phyloP scores from a whole-genome alignment of 73 alveolate species.

The Paramecium sexaurelia region DNA sequence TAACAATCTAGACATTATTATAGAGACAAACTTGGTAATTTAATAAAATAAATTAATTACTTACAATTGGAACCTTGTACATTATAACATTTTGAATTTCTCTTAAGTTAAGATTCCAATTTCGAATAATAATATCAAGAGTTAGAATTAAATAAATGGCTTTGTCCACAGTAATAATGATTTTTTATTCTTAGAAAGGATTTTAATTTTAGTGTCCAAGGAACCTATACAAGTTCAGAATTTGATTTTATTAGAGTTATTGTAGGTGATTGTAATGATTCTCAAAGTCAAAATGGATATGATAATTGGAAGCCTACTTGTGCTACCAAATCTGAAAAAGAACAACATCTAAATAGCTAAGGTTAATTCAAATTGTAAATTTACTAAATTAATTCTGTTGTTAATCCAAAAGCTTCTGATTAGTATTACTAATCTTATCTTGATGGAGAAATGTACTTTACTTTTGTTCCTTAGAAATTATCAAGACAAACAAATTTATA shows the following conservation, averaged over 20 bases:
- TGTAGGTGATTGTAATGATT: not conserved
- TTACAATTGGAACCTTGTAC: conserved; percentile 17
- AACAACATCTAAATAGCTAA: not conserved
- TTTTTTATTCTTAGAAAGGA: not conserved
- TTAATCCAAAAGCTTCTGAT: not conserved
- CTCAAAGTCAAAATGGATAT: not conserved
- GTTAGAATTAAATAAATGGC: not conserved
- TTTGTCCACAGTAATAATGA: not conserved
- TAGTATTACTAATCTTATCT: not conserved
- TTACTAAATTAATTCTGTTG: not conserved
- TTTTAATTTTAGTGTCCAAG: not conserved
- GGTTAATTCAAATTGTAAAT: not conserved
- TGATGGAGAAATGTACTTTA: conserved; percentile 45
- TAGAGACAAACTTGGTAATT: not conserved
- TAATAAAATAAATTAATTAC: not conserved
- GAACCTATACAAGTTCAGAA: not conserved
- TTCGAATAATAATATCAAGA: not conserved
- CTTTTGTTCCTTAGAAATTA: not conserved
- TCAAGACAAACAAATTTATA: conserved; percentile 11
- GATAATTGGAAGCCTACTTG: conserved; percentile 18
- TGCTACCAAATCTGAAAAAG: not conserved
- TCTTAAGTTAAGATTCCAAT: not conserved
- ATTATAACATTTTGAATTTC: not conserved
- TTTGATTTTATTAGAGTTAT: not conserved
- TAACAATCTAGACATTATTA: not conserved